Evolutionary conservation across 305 asterid genomes (phyloP).

Genomic region (Solanum hybrid): DNA sequence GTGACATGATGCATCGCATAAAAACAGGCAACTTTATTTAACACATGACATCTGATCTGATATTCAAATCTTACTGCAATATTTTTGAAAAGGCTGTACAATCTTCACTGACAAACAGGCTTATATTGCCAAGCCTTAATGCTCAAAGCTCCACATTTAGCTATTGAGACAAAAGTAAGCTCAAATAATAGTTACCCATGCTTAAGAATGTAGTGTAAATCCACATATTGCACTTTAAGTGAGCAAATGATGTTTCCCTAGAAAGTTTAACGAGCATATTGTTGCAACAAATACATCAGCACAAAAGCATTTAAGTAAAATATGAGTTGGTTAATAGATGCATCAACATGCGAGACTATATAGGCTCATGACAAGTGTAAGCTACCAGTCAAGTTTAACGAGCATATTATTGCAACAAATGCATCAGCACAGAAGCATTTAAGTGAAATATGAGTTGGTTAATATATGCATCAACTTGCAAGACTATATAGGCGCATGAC

Average conservation of each 20-base stretch:
- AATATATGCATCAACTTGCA: constrained; percentile 4
- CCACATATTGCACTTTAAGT: background rate
- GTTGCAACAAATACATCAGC: background rate
- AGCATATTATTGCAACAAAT: background rate
- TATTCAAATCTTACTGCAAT: background rate
- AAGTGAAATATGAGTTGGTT: background rate
- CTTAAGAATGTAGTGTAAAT: background rate
- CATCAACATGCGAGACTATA: constrained; percentile 7
- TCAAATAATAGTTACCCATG: constrained; percentile 4
- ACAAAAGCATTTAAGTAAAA: constrained; percentile 5
- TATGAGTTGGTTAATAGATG: background rate
- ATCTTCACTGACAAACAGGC: background rate
- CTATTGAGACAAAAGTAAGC: constrained; percentile 1
- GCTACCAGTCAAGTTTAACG: background rate
- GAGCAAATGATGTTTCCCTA: background rate
- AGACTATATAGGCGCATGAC: background rate
- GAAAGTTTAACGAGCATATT: background rate
- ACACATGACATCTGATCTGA: background rate
- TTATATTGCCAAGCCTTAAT: background rate
- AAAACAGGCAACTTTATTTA: background rate
- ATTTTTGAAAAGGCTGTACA: background rate
- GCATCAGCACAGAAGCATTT: constrained; percentile 5
- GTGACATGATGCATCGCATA: background rate
- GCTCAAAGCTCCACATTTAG: background rate
- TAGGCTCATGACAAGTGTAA: constrained; percentile 4